phyloP scores from a whole-genome alignment of 1,284 basidiomycete genomes.

The Ceratobasidium theobromae region DNA sequence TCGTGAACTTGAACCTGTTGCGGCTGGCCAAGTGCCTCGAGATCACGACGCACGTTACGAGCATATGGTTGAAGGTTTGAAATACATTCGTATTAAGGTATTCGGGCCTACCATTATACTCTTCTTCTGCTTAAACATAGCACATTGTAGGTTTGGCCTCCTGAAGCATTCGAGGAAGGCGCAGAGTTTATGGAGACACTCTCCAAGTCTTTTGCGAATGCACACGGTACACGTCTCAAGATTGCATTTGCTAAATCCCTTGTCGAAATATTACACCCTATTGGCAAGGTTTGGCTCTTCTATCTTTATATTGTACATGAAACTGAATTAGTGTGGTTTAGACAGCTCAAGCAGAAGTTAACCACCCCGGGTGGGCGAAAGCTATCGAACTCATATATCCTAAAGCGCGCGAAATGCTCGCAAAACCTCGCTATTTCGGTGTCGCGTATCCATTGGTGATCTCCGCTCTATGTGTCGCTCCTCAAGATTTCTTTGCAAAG shows the following conservation, averaged over 20 bases:
- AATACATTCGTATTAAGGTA: slow-evolving; percentile 79
- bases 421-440: slow-evolving; percentile 89
- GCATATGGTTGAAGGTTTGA: slow-evolving; percentile 76
- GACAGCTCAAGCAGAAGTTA: slow-evolving; percentile 95
- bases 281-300: slow-evolving; percentile 68
- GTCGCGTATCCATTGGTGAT: slow-evolving; percentile 86
- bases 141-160: slow-evolving; percentile 94
- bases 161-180: slow-evolving; percentile 90
- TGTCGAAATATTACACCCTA: slow-evolving; percentile 78
- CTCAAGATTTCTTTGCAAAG: slow-evolving; percentile 80
- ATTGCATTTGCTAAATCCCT: slow-evolving; percentile 84
- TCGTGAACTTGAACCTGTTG: slow-evolving; percentile 72
- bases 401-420: slow-evolving; percentile 82
- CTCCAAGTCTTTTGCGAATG: slow-evolving; percentile 78
- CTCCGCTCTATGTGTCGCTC: slow-evolving; percentile 83
- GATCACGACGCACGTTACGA: slow-evolving; percentile 80
- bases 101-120: slow-evolving; percentile 11
- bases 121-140: no score
- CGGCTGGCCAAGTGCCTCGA: slow-evolving; percentile 69
- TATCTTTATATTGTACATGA: slow-evolving; percentile 1
- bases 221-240: slow-evolving; percentile 85
- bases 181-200: slow-evolving; percentile 88
- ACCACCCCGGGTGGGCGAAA: slow-evolving; percentile 92
- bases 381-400: slow-evolving; percentile 85
- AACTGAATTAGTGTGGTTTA: slow-evolving; percentile 43